phyloP scores from a whole-genome alignment of 2,329 filamentous ascomycete genomes.

The Hypoxylon sp. region DNA sequence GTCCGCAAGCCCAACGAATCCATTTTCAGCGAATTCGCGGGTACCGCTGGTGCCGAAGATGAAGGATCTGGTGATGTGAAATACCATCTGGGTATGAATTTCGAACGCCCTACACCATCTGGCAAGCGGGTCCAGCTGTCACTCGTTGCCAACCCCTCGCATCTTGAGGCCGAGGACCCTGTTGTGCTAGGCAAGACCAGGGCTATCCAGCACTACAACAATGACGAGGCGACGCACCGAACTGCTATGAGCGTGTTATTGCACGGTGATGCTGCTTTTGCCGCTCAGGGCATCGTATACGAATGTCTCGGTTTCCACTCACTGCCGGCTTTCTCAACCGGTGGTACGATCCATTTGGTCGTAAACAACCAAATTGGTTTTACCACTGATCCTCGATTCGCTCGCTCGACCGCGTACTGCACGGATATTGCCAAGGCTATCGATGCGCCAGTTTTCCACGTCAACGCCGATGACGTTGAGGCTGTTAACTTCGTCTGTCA shows the following conservation, averaged over 20 bases:
- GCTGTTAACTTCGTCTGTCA: slow-evolving; percentile 99
- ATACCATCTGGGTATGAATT: slow-evolving; percentile 99
- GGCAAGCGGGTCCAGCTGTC: slow-evolving; percentile 99
- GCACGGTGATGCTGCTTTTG: slow-evolving; percentile 97
- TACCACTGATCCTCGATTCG: slow-evolving; percentile 97
- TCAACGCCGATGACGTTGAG: slow-evolving; percentile 98
- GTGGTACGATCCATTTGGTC: slow-evolving; percentile 95
- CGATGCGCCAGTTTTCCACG: slow-evolving; percentile 98
- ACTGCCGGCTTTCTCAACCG: slow-evolving; percentile 94
- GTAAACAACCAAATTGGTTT: slow-evolving; percentile 99
- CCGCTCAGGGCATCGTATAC: slow-evolving; percentile 96
- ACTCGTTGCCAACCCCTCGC: slow-evolving; percentile 96
- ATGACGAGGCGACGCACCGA: slow-evolving; percentile 88
- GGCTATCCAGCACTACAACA: slow-evolving; percentile 98
- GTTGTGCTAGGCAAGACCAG: slow-evolving; percentile 98
- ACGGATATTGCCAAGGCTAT: slow-evolving; percentile 99
- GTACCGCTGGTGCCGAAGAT: slow-evolving; percentile 86
- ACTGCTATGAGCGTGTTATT: slow-evolving; percentile 96
- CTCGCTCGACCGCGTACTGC: slow-evolving; percentile 97
- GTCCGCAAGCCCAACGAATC: slow-evolving; percentile 99
- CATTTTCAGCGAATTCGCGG: slow-evolving; percentile 98
- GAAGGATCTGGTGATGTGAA: slow-evolving; percentile 99
- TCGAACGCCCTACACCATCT: slow-evolving; percentile 96
- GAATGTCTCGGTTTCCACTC: slow-evolving; percentile 98
- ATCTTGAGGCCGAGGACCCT: slow-evolving; percentile 97